Percentiles rank a stretch among this genome's conserved stretches.
phyloP scores from a whole-genome alignment of 148 eudicot genomes.

The Chenopodium quinoa region DNA sequence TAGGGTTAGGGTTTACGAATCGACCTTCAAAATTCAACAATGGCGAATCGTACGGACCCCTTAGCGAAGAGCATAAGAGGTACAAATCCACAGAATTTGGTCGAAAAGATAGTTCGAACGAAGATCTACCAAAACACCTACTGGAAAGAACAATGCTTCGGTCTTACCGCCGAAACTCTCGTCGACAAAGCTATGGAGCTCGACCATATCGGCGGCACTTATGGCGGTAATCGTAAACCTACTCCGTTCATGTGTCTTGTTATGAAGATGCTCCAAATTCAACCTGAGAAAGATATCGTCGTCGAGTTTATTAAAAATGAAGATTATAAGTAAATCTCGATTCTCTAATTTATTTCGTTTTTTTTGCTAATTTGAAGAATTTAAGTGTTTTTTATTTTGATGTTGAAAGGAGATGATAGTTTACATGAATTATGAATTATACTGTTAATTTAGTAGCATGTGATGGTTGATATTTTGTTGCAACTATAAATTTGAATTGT shows the following conservation, averaged over 20 bases:
- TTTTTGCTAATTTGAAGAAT: not conserved
- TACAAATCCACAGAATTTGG: constrained; percentile 90
- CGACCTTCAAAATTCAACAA: constrained; percentile 16
- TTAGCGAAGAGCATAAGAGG: constrained; percentile 85
- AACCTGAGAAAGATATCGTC: constrained; percentile 87
- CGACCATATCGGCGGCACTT: constrained; percentile 90
- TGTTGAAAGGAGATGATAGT: no score
- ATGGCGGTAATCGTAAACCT: constrained; percentile 87
- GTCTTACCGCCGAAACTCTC: constrained; percentile 94
- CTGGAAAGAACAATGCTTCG: constrained; percentile 99
- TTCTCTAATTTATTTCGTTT: not conserved
- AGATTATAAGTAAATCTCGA: constrained; percentile 62
- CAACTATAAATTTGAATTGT: not conserved
- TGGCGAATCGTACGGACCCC: constrained; percentile 99
- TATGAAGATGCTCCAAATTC: constrained; percentile 98
- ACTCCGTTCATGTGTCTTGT: constrained; percentile 89
- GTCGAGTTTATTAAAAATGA: constrained; percentile 90
- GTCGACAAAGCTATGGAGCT: constrained; percentile 99
- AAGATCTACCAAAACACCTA: constrained; percentile 82
- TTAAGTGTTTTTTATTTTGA: no score
- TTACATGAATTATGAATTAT: no score
- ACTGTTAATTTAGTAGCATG: not conserved
- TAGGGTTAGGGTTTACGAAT: constrained; percentile 29
- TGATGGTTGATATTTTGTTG: not conserved
- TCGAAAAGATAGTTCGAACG: constrained; percentile 84